Evolutionary conservation across 306 rosid genomes (phyloP).

Genomic region (Pterocarpus macrocarpus): DNA sequence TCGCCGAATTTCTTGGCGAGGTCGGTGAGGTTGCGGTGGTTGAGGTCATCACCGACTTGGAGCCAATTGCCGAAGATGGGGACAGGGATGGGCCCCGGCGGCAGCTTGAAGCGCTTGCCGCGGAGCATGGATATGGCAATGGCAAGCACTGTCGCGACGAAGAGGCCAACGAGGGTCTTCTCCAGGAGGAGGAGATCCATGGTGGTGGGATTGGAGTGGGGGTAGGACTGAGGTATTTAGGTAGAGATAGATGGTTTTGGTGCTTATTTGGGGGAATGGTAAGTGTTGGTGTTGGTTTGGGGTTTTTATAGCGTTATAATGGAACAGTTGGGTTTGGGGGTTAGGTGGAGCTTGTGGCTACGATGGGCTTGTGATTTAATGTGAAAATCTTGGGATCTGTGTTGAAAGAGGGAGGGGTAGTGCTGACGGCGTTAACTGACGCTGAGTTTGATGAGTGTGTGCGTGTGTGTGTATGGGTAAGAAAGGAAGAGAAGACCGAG

Average conservation of each 20-base stretch:
- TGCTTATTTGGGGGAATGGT: background rate
- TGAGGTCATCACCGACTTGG: constrained; percentile 93
- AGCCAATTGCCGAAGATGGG: constrained; percentile 94
- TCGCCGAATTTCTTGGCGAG: constrained; percentile 82
- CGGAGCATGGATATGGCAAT: constrained; percentile 69
- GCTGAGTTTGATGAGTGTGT: constrained; percentile 6
- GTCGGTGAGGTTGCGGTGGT: constrained; percentile 88
- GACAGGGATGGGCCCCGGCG: constrained; percentile 83
- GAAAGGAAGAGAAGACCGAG: background rate
- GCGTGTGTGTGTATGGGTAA: no score
- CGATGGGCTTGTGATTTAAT: no score
- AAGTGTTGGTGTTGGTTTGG: background rate
- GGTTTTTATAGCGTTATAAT: constrained; percentile 18
- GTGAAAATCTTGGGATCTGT: no score
- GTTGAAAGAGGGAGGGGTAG: background rate
- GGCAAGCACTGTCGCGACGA: constrained; percentile 61
- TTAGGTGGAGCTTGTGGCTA: constrained; percentile 44
- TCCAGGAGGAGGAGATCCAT: constrained; percentile 92
- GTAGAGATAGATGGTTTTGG: background rate
- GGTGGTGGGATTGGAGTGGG: background rate
- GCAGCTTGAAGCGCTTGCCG: constrained; percentile 82
- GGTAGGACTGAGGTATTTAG: background rate
- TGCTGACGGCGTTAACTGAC: constrained; percentile 29
- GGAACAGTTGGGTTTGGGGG: background rate
- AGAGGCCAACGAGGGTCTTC: constrained; percentile 77